phyloP scores from a whole-genome alignment of 495 filamentous ascomycete genomes.

The Hyaloscypha bicolor region DNA sequence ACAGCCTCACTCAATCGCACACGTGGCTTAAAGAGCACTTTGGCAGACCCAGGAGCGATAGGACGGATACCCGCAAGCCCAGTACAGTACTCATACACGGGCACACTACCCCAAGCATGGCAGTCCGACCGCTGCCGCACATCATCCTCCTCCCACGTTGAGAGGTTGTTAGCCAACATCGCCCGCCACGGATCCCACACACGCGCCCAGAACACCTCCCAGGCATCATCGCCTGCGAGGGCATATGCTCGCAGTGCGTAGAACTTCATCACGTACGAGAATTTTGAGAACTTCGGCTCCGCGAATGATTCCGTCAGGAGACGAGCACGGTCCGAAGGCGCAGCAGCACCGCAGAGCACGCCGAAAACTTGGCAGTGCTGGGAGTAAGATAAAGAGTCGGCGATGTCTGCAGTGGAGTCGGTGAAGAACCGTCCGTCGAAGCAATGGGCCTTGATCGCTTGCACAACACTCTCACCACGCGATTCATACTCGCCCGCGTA shows the following conservation, averaged over 20 bases:
- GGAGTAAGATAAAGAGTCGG: conserved; percentile 35
- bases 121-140: conserved; percentile 44
- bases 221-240: conserved; percentile 12
- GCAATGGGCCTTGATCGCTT: conserved; percentile 37
- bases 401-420: conserved; percentile 15
- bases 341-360: conserved; percentile 37
- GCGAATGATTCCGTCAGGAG: conserved; percentile 34
- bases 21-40: conserved; percentile 38
- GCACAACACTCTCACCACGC: conserved; percentile 30
- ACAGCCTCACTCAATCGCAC: conserved; percentile 32
- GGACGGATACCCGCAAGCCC: conserved; percentile 38
- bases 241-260: conserved; percentile 42
- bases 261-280: conserved; percentile 45
- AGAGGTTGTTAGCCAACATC: conserved; percentile 41
- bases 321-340: not conserved
- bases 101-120: conserved; percentile 47
- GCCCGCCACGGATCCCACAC: conserved; percentile 39
- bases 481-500: conserved; percentile 40
- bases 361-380: conserved; percentile 44
- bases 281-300: conserved; percentile 37
- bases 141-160: conserved; percentile 47
- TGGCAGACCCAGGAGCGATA: conserved; percentile 31
- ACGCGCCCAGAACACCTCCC: conserved; percentile 24
- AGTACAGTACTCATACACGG: conserved; percentile 44
- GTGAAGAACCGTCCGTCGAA: conserved; percentile 33